Conservation (phyloP, 2,329 filamentous ascomycete genomes). For the Microcyclospora pomicola region DNA sequence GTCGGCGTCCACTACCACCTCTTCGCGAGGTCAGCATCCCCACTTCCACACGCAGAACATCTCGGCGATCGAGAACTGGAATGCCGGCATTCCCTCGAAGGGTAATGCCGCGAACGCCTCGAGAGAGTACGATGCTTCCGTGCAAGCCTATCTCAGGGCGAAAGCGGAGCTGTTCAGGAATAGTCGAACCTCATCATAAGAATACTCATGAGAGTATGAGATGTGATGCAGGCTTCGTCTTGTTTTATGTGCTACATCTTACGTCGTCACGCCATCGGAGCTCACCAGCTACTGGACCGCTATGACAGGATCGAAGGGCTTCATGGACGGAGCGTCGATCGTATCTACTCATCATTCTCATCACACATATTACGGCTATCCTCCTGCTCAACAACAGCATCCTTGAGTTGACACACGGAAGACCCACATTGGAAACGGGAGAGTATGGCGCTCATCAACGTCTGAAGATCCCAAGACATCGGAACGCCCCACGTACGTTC, state of each 20-base stretch:
- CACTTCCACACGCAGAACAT: conserved; percentile 12
- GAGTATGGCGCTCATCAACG: no score
- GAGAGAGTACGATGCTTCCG: conserved; percentile 10
- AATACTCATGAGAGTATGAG: not conserved
- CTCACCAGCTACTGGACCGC: not conserved
- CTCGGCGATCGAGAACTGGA: conserved; percentile 18
- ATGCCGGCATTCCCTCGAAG: conserved; percentile 11
- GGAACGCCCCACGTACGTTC: no score
- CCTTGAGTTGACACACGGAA: no score
- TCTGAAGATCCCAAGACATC: no score
- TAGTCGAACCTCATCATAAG: not conserved
- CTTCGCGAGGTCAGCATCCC: conserved; percentile 5
- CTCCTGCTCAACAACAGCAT: no score
- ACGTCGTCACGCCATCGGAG: not conserved
- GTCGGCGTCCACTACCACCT: conserved; percentile 1
- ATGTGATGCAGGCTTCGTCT: not conserved
- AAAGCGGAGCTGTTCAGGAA: conserved; percentile 23
- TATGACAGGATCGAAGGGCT: not conserved
- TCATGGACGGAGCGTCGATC: no score
- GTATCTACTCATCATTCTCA: no score
- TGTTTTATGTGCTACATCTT: not conserved
- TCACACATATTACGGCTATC: no score
- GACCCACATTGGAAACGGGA: no score
- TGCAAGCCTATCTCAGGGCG: conserved; percentile 23
- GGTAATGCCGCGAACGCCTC: not conserved